Conservation (phyloP, 495 filamentous ascomycete genomes). For the Astrothelium macrocarpum region DNA sequence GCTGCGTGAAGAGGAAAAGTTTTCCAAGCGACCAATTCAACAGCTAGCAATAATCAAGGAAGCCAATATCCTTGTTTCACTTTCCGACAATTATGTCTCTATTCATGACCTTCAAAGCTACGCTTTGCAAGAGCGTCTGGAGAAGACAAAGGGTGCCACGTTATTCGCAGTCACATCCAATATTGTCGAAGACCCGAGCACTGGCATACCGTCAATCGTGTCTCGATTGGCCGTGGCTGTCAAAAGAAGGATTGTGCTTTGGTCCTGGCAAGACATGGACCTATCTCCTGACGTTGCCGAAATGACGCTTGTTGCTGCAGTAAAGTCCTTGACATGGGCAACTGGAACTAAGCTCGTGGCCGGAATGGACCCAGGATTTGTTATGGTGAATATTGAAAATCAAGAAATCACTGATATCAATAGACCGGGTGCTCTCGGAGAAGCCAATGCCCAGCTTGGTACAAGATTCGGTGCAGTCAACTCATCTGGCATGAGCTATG, state of each 20-base stretch:
- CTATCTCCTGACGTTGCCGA: slow-evolving; percentile 62
- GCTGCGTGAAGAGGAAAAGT: slow-evolving; percentile 84
- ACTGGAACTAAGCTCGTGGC: slow-evolving; percentile 75
- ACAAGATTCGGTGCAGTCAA: slow-evolving; percentile 58
- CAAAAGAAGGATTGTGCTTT: slow-evolving; percentile 79
- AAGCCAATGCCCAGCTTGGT: slow-evolving; percentile 46
- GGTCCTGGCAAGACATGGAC: slow-evolving; percentile 95
- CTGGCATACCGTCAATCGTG: slow-evolving; percentile 81
- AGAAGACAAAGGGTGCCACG: slow-evolving; percentile 75
- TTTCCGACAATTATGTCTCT: slow-evolving; percentile 78
- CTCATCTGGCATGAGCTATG: slow-evolving; percentile 81
- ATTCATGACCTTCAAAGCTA: slow-evolving; percentile 84
- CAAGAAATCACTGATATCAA: slow-evolving; percentile 63
- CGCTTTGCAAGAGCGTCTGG: slow-evolving; percentile 65
- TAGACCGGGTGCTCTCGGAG: slow-evolving; percentile 60
- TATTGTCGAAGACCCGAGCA: slow-evolving; percentile 78
- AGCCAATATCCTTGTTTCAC: slow-evolving; percentile 76
- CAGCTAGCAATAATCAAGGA: slow-evolving; percentile 94
- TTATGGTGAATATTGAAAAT: slow-evolving; percentile 74
- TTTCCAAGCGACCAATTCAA: slow-evolving; percentile 78
- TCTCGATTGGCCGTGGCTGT: slow-evolving; percentile 83
- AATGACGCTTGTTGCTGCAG: slow-evolving; percentile 64
- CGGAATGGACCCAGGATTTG: slow-evolving; percentile 79
- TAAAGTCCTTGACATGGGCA: slow-evolving; percentile 82
- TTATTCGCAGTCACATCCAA: slow-evolving; percentile 90